Evolutionary conservation across 805 yeast genomes (phyloP), one percentile per base, ranked within the genome.

Genomic region (Wickerhamomyces bisporus): DNA sequence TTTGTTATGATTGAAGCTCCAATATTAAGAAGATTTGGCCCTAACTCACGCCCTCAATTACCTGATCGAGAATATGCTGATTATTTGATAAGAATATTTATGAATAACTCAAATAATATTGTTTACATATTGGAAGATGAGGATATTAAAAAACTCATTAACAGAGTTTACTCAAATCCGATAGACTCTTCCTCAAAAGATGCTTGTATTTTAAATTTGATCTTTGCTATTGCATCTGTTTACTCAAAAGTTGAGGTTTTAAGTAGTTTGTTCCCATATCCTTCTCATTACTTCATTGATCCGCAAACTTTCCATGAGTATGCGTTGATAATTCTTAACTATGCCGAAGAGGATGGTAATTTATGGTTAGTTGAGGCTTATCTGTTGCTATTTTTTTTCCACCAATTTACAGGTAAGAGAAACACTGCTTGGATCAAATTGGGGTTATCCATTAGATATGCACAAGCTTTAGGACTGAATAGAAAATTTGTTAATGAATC

Each of bases 391-490:
- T 66, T 59, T 45, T 60, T 68, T 44, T 68, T 58, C 45, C 63
- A 70, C 40, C 70, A 66, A 35, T 50, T 58, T 23, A 57, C 57
- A n/a, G 63, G 70, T 9, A 62, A 61, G 34, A 58, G 68, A 39
- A 60, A 60, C 33, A 54, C 67, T 0, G 66, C 74, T 5, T 71
- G 75, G 75, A 53, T 68, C 12, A 61, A 60, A 44, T 44, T 70
- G 18, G 71, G 73, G 8, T 42, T 47, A 15, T 66, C 72, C 2
- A 66, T 70, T n/a, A 52, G 68, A 20, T 55, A 61, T 45, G 73
- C 72, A 0, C 70, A 65, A 47, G 55, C 70, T 0, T 48, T 69
- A 35, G 75, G 75, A 0, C 42, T 68, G 26, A 65, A 68, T 44
- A 48, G 70, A 35, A 60, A 49, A 38, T 58, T 43, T 28, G 61